A percentile compares a stretch with the other conserved stretches of the same genome.
Conservation (phyloP, 2,329 filamentous ascomycete species). For the Fusarium sp. region DNA sequence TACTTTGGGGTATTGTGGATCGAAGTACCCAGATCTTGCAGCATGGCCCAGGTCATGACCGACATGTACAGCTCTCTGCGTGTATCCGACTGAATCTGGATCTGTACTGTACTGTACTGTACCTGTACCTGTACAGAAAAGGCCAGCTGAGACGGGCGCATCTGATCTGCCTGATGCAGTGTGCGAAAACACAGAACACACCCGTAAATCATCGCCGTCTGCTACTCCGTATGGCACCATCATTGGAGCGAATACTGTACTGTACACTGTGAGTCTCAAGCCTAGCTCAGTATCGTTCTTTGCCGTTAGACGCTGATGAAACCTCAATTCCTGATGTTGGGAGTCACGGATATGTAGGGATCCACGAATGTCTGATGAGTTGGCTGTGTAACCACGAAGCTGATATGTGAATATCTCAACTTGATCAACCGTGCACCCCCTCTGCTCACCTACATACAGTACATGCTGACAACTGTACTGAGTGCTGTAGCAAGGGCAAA, state of each 20-base stretch:
- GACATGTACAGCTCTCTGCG: conserved; percentile 5
- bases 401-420: conserved; percentile 29
- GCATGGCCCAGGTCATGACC: conserved; percentile 20
- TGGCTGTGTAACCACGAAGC: conserved; percentile 44
- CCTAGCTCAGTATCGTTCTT: conserved; percentile 7
- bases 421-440: conserved; percentile 5
- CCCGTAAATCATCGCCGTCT: neutral
- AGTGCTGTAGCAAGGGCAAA: neutral
- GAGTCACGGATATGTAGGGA: conserved; percentile 22
- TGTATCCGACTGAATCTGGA: neutral
- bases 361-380: conserved; percentile 42
- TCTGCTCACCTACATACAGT: conserved; percentile 6
- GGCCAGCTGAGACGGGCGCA: conserved; percentile 18
- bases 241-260: conserved; percentile 5
- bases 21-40: conserved; percentile 40
- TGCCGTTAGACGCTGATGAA: conserved; percentile 5
- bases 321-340: conserved; percentile 4
- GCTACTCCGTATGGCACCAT: neutral
- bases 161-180: conserved; percentile 25
- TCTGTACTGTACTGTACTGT: conserved; percentile 9
- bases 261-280: conserved; percentile 12
- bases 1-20: conserved; percentile 29
- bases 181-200: conserved; percentile 4
- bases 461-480: neutral
- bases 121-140: neutral